Base-by-base conservation (phyloP, 1,139 yeast species). In the Taphrina populina region DNA sequence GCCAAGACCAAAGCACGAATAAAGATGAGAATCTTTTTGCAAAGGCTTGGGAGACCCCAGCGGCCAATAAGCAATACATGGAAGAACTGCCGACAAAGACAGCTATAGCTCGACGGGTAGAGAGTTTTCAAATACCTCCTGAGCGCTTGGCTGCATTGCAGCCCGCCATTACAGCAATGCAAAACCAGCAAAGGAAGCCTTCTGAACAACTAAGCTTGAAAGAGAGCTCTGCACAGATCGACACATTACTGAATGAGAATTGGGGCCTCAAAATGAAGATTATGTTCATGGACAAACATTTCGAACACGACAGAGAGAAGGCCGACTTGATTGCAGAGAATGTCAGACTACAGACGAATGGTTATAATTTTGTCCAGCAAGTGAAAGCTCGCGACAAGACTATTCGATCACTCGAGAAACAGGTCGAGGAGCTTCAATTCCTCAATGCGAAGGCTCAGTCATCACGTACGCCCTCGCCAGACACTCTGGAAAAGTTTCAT, bases 21-120 rank as follows among this genome's bases (percentile, higher is more conserved):
- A n/a, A n/a, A n/a, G n/a, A n/a, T n/a, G 30, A 27, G 30, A 40
- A 2, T 27, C 3, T 27, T 13, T n/a, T n/a, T n/a, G n/a, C n/a
- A n/a, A 43, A 43, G 21, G 36, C 29, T n/a, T 49, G 54, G 54
- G 54, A 49, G 24, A 49, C 54, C 5, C 54, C 54, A 21, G 46
- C 46, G 7, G 54, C 54, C 4, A 32, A 45, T 6, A 49, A 49
- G 46, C 44, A 49, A n/a, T 49, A 49, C 29, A 30, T 41, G 30
- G 24, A 30, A 5, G 54, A 49, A 6, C 32, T 34, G 2, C 54
- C 54, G 5, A 49, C 54, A 0, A 29, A 36, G 1, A 49, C 54
- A n/a, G 54, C 54, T 4, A 49, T 49, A 7, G 39, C 46, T 4
- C 39, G 39, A 26, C 37, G 46, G 11, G 54, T 49, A n/a, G 54